Evolutionary conservation across 176 grass and related monocot genomes (phyloP), one percentile per base, ranked within the genome.

Genomic region (Ensete glaucum): DNA sequence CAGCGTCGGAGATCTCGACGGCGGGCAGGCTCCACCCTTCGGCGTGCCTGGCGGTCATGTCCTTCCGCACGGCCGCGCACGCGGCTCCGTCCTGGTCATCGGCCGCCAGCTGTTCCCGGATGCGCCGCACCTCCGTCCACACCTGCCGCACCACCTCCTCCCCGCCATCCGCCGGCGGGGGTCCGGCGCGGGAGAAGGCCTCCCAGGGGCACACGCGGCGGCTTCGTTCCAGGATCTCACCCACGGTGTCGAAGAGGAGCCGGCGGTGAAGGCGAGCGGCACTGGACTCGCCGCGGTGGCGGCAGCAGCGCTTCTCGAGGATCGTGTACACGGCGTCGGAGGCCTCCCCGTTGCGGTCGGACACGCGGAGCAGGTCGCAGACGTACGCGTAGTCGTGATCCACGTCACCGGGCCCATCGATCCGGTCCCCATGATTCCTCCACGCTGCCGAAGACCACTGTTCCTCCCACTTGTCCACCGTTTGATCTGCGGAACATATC

Each of bases 341-440:
- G 1, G 82, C 64, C 62, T 62, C 80, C 21, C 54, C 51, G 68
- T 9, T 11, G 2, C 80, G 75, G 16, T 52, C 62, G 16, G 87
- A 78, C 2, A 81, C 59, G 1, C 81, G 79, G 50, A 99, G 75
- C 1, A 89, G 64, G 23, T 89, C 76, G 9, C 73, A 87, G 58
- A 95, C 79, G 86, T 89, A 99, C 12, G 70, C 67, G 76, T 81
- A 91, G 55, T 94, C 89, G 11, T 78, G 77, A 81, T 92, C 83
- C 52, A 9, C 11, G 76, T 54, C 85, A 78, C 0, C 77, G 73
- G 21, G 34, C 59, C 13, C 59, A 12, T 83, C 81, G 3, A 50
- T 57, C 15, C 11, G 16, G 6, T 73, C 68, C 0, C 27, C 54
- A 15, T 24, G 1, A 12, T 73, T 25, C 43, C 48, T 64, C 22